Evolutionary conservation across 345 rosid genomes (phyloP).

Genomic region (Eucalyptus polybractea): DNA sequence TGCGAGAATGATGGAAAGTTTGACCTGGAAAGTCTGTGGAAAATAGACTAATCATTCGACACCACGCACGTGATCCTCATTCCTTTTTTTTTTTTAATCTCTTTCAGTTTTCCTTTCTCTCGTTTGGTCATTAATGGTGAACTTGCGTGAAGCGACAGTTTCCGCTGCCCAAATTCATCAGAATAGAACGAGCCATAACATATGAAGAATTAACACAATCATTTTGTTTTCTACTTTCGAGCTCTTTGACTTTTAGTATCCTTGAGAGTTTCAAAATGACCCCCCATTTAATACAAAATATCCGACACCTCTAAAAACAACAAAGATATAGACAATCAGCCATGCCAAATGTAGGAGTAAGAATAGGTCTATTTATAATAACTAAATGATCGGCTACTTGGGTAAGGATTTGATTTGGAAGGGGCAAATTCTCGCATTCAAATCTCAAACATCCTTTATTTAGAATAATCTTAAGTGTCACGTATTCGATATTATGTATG

Average conservation of each 20-base stretch:
- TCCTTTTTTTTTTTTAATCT: neutral
- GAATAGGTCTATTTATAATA: neutral
- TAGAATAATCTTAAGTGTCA: neutral
- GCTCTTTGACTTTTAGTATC: neutral
- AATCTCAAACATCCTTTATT: neutral
- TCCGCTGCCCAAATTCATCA: neutral
- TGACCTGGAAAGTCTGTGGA: neutral
- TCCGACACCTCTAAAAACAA: neutral
- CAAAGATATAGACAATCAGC: neutral
- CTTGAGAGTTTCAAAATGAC: neutral
- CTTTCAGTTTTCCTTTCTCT: neutral
- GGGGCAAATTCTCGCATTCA: neutral
- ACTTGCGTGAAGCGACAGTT: neutral
- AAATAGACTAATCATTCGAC: neutral
- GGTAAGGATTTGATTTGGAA: neutral
- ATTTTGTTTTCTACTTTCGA: neutral
- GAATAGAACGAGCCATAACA: neutral
- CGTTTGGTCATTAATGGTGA: neutral
- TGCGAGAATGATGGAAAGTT: neutral
- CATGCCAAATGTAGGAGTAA: neutral
- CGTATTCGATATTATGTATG: neutral
- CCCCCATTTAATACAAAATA: neutral
- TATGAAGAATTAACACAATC: neutral
- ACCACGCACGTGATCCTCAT: neutral
- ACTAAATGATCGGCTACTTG: neutral